phyloP scores from a whole-genome alignment of 2,329 filamentous ascomycete species.

The Delphinella strobiligena region DNA sequence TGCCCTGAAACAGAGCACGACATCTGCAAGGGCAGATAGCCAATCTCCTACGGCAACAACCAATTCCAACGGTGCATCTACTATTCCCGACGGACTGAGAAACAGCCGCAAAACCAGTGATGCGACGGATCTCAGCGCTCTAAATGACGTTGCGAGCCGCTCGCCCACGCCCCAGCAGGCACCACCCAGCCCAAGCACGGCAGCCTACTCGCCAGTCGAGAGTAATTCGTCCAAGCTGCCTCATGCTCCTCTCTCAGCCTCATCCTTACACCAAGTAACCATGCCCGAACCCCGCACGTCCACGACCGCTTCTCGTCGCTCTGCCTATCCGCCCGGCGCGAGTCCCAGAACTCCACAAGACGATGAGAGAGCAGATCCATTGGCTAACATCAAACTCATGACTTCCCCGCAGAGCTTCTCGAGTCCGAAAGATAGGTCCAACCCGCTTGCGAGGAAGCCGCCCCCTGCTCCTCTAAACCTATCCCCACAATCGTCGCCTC shows the following conservation, averaged over 20 bases:
- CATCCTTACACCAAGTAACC: neutral
- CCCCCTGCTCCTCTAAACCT: slow-evolving; percentile 78
- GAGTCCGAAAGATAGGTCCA: slow-evolving; percentile 21
- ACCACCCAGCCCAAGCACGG: neutral
- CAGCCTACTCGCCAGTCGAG: neutral
- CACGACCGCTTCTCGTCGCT: slow-evolving; percentile 14
- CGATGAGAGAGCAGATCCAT: neutral
- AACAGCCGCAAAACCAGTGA: slow-evolving; percentile 20
- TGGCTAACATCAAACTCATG: neutral
- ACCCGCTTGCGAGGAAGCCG: slow-evolving; percentile 53
- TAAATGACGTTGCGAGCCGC: neutral
- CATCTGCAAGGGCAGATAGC: neutral
- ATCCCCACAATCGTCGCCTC: slow-evolving; percentile 19
- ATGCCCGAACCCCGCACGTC: neutral
- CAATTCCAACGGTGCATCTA: neutral
- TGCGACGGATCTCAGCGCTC: slow-evolving; percentile 10
- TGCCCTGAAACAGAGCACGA: neutral
- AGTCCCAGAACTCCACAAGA: slow-evolving; percentile 11
- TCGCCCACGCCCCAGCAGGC: neutral
- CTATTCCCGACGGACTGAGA: slow-evolving; percentile 13
- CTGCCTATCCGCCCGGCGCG: slow-evolving; percentile 11
- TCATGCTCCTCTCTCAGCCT: neutral
- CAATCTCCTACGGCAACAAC: neutral
- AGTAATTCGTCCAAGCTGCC: neutral
- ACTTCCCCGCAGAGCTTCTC: slow-evolving; percentile 11